Evolutionary conservation across 768 basidiomycete species (phyloP).

Genomic region (Artomyces pyxidatus): DNA sequence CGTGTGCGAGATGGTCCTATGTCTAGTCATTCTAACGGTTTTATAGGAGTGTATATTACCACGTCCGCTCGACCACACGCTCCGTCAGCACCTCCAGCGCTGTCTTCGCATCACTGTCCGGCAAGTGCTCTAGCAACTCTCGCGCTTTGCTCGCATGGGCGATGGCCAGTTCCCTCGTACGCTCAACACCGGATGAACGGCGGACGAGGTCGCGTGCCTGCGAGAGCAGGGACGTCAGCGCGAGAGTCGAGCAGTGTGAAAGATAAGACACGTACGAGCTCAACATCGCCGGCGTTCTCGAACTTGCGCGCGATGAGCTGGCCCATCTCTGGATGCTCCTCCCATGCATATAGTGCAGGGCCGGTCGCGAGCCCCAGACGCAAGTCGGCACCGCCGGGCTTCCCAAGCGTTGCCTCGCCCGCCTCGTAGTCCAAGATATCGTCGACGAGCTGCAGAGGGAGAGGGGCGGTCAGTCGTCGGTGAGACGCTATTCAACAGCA

Average conservation of each 20-base stretch:
- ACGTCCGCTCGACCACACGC: constrained; percentile 53
- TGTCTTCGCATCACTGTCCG: constrained; percentile 70
- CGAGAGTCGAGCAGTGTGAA: not conserved
- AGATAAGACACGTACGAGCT: constrained; percentile 42
- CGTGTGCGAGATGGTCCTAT: not conserved
- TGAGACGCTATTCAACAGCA: not conserved
- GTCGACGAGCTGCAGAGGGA: constrained; percentile 68
- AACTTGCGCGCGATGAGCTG: constrained; percentile 78
- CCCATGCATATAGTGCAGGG: constrained; percentile 80
- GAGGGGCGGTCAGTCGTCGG: not conserved
- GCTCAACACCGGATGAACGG: constrained; percentile 64
- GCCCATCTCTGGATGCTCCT: constrained; percentile 70
- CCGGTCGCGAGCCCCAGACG: constrained; percentile 68
- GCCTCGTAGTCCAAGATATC: constrained; percentile 92
- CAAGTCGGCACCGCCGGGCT: constrained; percentile 70
- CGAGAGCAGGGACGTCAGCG: not conserved
- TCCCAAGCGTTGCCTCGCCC: constrained; percentile 65
- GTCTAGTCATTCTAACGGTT: constrained; percentile 1
- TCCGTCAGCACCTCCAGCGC: constrained; percentile 71
- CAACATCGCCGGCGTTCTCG: constrained; percentile 67
- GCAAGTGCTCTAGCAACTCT: constrained; percentile 58
- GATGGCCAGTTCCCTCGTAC: constrained; percentile 70
- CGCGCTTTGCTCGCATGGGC: constrained; percentile 72
- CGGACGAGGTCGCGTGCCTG: constrained; percentile 66
- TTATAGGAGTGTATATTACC: constrained; percentile 24